These are phyloP conservation scores for Ceratobasidium sp. DNA, from an alignment of 1,284 basidiomycete genomes.

Conservation along the genomic window DNA sequence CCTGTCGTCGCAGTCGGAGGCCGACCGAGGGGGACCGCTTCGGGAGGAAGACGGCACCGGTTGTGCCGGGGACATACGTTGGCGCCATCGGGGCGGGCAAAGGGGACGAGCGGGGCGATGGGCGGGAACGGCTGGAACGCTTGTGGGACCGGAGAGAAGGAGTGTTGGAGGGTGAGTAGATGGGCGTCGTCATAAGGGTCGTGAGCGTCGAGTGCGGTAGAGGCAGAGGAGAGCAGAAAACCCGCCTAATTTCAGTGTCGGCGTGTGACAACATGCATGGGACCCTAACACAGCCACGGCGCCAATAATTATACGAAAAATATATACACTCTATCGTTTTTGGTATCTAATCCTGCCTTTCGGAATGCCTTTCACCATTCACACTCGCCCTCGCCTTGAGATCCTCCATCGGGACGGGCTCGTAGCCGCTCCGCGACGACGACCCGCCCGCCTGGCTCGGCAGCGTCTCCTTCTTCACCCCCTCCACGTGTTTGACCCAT, in stretches of 20 bases:
- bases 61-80: slow-evolving; percentile 8
- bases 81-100: not conserved
- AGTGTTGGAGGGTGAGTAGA: slow-evolving; percentile 4
- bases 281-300: slow-evolving; percentile 16
- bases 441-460: slow-evolving; percentile 7
- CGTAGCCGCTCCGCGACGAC: slow-evolving; percentile 54
- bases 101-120: slow-evolving; percentile 7
- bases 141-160: slow-evolving; percentile 18
- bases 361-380: not conserved
- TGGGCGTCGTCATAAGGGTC: slow-evolving; percentile 25
- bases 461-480: slow-evolving; percentile 49
- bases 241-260: slow-evolving; percentile 5
- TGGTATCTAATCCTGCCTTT: slow-evolving; percentile 13
- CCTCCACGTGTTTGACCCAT: slow-evolving; percentile 82
- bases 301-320: slow-evolving; percentile 13
- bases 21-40: slow-evolving; percentile 29
- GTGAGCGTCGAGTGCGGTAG: not conserved
- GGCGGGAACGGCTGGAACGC: slow-evolving; percentile 22
- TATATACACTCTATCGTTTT: slow-evolving; percentile 10
- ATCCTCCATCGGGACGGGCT: slow-evolving; percentile 63
- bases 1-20: slow-evolving; percentile 16
- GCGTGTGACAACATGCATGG: slow-evolving; percentile 27
- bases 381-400: slow-evolving; percentile 55
- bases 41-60: slow-evolving; percentile 6
- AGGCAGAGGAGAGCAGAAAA: slow-evolving; percentile 1